Conservation (phyloP, 2,329 filamentous ascomycete species). For the Colletotrichum horii region DNA sequence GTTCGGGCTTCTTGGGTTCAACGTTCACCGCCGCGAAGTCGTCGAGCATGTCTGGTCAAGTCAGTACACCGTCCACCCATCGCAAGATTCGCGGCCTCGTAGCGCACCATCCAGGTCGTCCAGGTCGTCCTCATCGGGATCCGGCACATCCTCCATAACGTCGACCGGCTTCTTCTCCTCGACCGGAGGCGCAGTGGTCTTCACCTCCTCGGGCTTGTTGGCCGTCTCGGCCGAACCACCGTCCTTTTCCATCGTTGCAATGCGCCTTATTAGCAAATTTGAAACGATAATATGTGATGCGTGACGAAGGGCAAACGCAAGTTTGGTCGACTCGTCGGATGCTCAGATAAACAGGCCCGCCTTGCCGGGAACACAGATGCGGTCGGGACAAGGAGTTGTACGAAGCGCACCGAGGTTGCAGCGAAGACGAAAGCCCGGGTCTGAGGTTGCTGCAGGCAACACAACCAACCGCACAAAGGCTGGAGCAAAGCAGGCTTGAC, state of each 20-base stretch:
- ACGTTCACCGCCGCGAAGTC: slow-evolving; percentile 78
- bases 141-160: slow-evolving; percentile 67
- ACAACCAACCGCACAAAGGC: neutral
- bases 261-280: neutral
- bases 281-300: neutral
- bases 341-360: neutral
- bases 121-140: slow-evolving; percentile 90
- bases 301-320: neutral
- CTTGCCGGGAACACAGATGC: neutral
- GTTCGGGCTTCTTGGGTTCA: slow-evolving; percentile 45
- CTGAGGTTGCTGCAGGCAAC: neutral
- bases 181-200: slow-evolving; percentile 18
- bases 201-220: slow-evolving; percentile 19
- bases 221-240: slow-evolving; percentile 5
- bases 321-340: neutral
- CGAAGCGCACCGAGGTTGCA: neutral
- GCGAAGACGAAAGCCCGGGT: neutral
- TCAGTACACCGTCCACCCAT: neutral
- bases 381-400: neutral
- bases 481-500: neutral
- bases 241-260: slow-evolving; percentile 6
- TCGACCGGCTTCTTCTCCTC: slow-evolving; percentile 28
- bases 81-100: neutral
- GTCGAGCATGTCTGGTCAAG: slow-evolving; percentile 80
- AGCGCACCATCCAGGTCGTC: slow-evolving; percentile 85